These are phyloP conservation scores for Pyrenochaeta sp. DNA, from an alignment of 2,329 filamentous ascomycete species.

Conservation along the genomic window DNA sequence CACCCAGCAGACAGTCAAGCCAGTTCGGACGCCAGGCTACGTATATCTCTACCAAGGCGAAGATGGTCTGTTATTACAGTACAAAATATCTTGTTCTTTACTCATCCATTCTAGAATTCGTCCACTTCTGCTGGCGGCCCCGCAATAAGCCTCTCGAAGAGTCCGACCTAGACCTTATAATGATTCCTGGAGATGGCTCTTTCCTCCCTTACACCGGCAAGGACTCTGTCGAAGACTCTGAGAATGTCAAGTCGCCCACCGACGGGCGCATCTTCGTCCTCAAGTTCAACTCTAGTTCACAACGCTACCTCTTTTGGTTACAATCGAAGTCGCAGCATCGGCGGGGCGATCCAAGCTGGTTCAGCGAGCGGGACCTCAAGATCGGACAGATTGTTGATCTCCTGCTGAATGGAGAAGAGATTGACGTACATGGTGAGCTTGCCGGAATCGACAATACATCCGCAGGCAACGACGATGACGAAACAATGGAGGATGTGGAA, in stretches of 20 bases:
- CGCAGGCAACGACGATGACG: conserved; percentile 66
- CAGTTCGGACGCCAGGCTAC: conserved; percentile 78
- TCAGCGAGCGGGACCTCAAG: conserved; percentile 85
- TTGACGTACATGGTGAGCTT: conserved; percentile 79
- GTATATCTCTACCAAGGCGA: conserved; percentile 86
- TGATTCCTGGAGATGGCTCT: conserved; percentile 88
- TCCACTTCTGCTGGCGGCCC: conserved; percentile 97
- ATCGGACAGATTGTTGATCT: conserved; percentile 87
- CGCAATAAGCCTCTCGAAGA: conserved; percentile 74
- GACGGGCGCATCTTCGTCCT: conserved; percentile 93
- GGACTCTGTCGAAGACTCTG: conserved; percentile 63
- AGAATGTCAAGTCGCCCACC: conserved; percentile 69
- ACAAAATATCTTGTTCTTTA: background rate
- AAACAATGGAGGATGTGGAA: conserved; percentile 70
- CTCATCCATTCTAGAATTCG: conserved; percentile 68
- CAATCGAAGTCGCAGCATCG: conserved; percentile 86
- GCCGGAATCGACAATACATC: conserved; percentile 63
- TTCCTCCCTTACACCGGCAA: conserved; percentile 76
- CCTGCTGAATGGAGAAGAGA: conserved; percentile 86
- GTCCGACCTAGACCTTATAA: conserved; percentile 87
- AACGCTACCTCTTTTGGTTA: conserved; percentile 94
- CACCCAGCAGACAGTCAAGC: conserved; percentile 68
- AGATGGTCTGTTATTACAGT: conserved; percentile 71
- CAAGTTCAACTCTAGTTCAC: conserved; percentile 91
- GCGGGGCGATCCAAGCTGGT: conserved; percentile 74